phyloP scores from a whole-genome alignment of 805 yeast genomes.

The Ogataea methanolica region DNA sequence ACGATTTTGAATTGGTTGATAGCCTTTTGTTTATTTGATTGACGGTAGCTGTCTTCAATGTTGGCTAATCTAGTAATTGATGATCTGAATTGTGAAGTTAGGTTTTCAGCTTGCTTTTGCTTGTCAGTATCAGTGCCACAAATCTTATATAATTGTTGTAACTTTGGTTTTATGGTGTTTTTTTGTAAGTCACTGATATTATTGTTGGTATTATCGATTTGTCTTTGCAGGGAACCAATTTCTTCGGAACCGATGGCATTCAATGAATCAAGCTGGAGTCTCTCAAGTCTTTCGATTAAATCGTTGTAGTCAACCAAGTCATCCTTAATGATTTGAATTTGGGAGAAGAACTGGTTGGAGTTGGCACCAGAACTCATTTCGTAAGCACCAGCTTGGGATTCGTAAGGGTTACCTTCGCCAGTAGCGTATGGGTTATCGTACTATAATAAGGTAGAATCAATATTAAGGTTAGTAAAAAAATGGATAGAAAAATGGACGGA shows the following conservation, averaged over 20 bases:
- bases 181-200: constrained; percentile 79
- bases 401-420: constrained; percentile 18
- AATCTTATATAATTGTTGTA: constrained; percentile 69
- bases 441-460: not conserved
- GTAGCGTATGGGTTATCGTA: constrained; percentile 24
- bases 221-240: constrained; percentile 63
- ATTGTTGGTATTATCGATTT: constrained; percentile 69
- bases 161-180: constrained; percentile 60
- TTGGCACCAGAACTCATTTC: constrained; percentile 14
- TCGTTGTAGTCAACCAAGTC: constrained; percentile 67
- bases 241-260: constrained; percentile 70
- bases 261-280: constrained; percentile 63
- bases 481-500: not conserved
- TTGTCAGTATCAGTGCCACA: constrained; percentile 74
- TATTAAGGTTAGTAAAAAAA: not conserved
- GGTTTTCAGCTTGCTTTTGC: constrained; percentile 85
- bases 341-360: constrained; percentile 54
- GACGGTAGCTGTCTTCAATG: constrained; percentile 82
- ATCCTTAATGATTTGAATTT: constrained; percentile 62
- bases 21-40: constrained; percentile 80
- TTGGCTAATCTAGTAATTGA: constrained; percentile 83
- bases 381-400: constrained; percentile 10
- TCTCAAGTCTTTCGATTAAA: constrained; percentile 63
- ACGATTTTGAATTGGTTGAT: constrained; percentile 90
- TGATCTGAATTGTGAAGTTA: constrained; percentile 78